Conservation (phyloP, 2,329 filamentous ascomycete genomes). For the Fusarium haematococcum region DNA sequence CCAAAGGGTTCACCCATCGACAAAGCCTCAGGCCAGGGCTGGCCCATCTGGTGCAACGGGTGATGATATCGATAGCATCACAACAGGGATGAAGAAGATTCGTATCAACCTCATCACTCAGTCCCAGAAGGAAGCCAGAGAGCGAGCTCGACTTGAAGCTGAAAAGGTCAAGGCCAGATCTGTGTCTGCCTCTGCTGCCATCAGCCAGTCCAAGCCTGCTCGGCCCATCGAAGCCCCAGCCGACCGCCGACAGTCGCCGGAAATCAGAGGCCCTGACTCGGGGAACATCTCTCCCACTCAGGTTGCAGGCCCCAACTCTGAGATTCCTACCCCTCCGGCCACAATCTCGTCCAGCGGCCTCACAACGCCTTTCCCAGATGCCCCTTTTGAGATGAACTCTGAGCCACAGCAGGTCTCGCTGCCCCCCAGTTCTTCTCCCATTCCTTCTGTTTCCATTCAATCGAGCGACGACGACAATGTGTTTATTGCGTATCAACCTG, state of each 20-base stretch:
- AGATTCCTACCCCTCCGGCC: conserved; percentile 35
- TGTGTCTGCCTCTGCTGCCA: conserved; percentile 6
- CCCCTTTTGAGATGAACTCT: conserved; percentile 36
- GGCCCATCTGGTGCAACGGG: conserved; percentile 22
- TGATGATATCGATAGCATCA: conserved; percentile 66
- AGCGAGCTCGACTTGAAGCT: conserved; percentile 47
- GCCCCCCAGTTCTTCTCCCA: conserved; percentile 47
- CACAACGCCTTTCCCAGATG: conserved; percentile 41
- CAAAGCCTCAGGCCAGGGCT: conserved; percentile 24
- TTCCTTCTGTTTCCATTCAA: conserved; percentile 45
- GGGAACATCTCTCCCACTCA: conserved; percentile 30
- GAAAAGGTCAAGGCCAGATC: conserved; percentile 29
- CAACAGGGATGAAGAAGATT: conserved; percentile 71
- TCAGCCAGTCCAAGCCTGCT: neutral
- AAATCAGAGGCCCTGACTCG: neutral
- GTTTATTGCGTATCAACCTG: conserved; percentile 68
- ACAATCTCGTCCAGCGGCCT: conserved; percentile 41
- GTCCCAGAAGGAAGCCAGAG: conserved; percentile 67
- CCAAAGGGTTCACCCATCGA: conserved; percentile 24
- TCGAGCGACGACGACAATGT: conserved; percentile 49
- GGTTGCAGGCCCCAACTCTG: conserved; percentile 7
- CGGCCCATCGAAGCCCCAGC: neutral
- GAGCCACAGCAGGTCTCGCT: conserved; percentile 39
- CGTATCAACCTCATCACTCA: conserved; percentile 72
- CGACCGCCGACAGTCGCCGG: conserved; percentile 1